Evolutionary conservation across 106 monocot genomes (phyloP), one percentile per base, ranked within the genome.

Genomic region (Phalaenopsis equestris): DNA sequence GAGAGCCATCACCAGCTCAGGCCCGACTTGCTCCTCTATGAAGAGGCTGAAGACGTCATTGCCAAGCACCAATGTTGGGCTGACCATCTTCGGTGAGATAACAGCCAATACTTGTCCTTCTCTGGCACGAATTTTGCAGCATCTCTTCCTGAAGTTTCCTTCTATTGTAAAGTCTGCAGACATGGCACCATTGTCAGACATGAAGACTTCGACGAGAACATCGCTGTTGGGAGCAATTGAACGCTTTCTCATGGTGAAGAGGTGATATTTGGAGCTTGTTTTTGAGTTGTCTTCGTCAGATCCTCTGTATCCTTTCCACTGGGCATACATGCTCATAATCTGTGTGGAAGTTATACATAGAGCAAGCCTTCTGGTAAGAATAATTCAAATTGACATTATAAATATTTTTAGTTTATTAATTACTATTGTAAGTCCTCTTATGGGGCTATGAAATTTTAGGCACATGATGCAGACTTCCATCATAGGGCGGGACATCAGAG

Each of bases 241-340:
- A 39, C 14, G 24, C 70, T 11, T 30, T 30, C 70, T 30, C 70
- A 70, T 70, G 37, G 8, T 38, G 70, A 70, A 70, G 70, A 70
- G 70, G 0, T 70, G 70, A 37, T 12, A 70, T 61, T 61, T 61
- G 23, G 21, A 61, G n/a, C 21, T 61, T n/a, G 2, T 61, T n/a
- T 61, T 61, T 4, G 78, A 67, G 9, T 76, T 37, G 48, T 23
- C 39, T 43, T 61, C 74, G 5, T 73, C 87, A 18, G 84, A 85
- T 15, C 77, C 76, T 49, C 74, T 80, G 78, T 81, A 82, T 21
- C 78, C 87, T 42, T 86, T 87, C 94, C 94, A 95, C 68, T 81
- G 77, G 76, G 86, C 88, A 55, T 88, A 87, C 86, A 89, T 88
- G 83, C 90, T 90, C 24, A 92, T 49, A 5, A 88, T 84, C 92